phyloP scores from a whole-genome alignment of 495 filamentous ascomycete genomes.

The Pseudotulostoma volvatum region DNA sequence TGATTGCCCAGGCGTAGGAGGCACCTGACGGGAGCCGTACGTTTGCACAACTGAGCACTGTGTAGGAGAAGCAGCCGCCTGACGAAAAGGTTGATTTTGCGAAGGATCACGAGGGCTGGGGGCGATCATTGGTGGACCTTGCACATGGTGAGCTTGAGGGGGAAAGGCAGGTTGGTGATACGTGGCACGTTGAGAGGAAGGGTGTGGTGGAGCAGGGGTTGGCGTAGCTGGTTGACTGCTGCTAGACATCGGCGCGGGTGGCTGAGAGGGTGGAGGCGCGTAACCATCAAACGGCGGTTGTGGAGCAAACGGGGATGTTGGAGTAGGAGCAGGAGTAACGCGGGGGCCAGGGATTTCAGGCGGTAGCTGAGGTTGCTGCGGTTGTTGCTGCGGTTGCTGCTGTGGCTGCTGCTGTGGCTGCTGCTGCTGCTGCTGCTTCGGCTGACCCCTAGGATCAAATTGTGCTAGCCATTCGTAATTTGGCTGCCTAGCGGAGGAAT shows the following conservation, averaged over 20 bases:
- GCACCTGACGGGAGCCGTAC: constrained; percentile 21
- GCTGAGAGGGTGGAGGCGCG: constrained; percentile 16
- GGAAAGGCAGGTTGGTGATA: constrained; percentile 22
- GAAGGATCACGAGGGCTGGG: constrained; percentile 18
- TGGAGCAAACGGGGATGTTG: constrained; percentile 14
- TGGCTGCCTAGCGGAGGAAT: constrained; percentile 13
- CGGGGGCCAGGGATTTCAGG: constrained; percentile 10
- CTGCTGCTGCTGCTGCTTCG: constrained; percentile 3
- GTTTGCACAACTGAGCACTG: constrained; percentile 16
- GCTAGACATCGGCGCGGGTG: constrained; percentile 24
- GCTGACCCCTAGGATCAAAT: constrained; percentile 28
- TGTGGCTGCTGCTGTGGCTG: constrained; percentile 1
- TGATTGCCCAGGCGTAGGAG: constrained; percentile 19
- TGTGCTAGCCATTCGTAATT: constrained; percentile 33
- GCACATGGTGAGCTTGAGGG: constrained; percentile 15
- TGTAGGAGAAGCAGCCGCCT: constrained; percentile 17
- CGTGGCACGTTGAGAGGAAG: constrained; percentile 14
- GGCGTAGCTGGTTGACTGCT: constrained; percentile 19
- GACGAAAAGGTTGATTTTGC: constrained; percentile 18
- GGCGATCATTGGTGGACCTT: constrained; percentile 6
- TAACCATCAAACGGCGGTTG: constrained; percentile 7
- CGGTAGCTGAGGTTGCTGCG: constrained; percentile 2
- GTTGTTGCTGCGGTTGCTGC: constrained; percentile 5
- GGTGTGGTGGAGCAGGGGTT: constrained; percentile 7
- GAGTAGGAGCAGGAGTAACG: constrained; percentile 18